Evolutionary conservation across 768 basidiomycete species (phyloP).

Genomic region (Hydnum rufescens): DNA sequence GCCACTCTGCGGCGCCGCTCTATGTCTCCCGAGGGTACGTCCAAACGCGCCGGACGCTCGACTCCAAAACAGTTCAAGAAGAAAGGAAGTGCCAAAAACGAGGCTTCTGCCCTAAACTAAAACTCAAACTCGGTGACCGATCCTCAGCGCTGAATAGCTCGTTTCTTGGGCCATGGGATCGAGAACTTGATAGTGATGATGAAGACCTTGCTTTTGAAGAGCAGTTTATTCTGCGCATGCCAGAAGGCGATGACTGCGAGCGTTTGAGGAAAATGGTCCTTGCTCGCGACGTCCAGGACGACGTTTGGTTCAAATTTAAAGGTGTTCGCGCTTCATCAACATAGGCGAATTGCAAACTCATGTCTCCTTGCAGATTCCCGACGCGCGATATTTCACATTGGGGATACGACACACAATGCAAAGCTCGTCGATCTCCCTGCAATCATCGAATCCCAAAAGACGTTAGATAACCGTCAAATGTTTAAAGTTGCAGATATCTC

Average conservation of each 20-base stretch:
- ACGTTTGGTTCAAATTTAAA: slow-evolving; percentile 97
- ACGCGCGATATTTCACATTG: slow-evolving; percentile 74
- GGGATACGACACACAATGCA: slow-evolving; percentile 58
- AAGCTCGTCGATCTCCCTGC: slow-evolving; percentile 94
- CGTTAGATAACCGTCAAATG: slow-evolving; percentile 88
- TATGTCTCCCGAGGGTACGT: neutral
- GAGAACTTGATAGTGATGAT: slow-evolving; percentile 88
- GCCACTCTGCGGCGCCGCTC: neutral
- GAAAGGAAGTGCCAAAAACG: neutral
- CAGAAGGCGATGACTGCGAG: slow-evolving; percentile 64
- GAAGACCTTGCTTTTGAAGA: slow-evolving; percentile 93
- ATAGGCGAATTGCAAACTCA: slow-evolving; percentile 4
- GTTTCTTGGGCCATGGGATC: slow-evolving; percentile 79
- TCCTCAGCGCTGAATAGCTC: slow-evolving; percentile 62
- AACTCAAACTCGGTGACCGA: slow-evolving; percentile 73
- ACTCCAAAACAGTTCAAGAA: neutral
- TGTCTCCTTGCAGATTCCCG: slow-evolving; percentile 47
- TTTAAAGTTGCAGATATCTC: slow-evolving; percentile 98
- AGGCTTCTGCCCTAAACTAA: slow-evolving; percentile 40
- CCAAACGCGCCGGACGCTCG: neutral
- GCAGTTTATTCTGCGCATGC: slow-evolving; percentile 84
- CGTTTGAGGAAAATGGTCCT: slow-evolving; percentile 64
- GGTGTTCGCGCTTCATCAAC: slow-evolving; percentile 26
- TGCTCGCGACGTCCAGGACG: slow-evolving; percentile 54
- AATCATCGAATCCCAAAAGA: slow-evolving; percentile 88